A percentile compares a stretch with the other conserved stretches of the same genome.
These are phyloP conservation scores for Aurantiochytrium sp. DNA, from an alignment of 108 stramenopile species.

Conservation along the genomic window DNA sequence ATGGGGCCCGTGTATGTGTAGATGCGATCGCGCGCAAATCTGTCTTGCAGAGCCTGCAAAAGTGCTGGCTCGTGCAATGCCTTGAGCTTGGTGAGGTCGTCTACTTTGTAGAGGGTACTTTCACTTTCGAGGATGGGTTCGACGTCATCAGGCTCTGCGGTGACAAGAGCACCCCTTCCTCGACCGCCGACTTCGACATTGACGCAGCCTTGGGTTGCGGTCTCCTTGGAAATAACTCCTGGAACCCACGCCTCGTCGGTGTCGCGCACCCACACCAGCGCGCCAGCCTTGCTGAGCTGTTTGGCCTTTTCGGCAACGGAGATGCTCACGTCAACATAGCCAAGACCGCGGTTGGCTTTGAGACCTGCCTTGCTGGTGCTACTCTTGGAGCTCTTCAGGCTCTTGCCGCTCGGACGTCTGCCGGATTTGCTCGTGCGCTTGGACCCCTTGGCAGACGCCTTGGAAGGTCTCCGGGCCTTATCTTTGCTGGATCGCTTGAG, in stretches of 20 bases:
- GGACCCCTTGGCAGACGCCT: not conserved
- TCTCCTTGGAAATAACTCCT: not conserved
- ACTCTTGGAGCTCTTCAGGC: not conserved
- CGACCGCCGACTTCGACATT: not conserved
- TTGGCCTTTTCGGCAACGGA: not conserved
- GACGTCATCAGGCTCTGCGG: not conserved
- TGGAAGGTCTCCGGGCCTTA: not conserved
- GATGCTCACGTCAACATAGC: not conserved
- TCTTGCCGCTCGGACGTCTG: too few relatives aligned
- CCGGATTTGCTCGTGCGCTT: too few relatives aligned
- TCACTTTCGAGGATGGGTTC: not conserved
- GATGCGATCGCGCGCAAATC: constrained; percentile 60
- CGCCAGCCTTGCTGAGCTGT: not conserved
- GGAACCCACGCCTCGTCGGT: not conserved
- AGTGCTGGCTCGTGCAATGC: constrained; percentile 96
- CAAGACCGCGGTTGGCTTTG: not conserved
- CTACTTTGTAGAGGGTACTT: constrained; percentile 15
- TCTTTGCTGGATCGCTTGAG: not conserved
- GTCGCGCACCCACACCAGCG: not conserved
- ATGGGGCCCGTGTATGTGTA: constrained; percentile 50
- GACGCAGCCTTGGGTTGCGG: not conserved
- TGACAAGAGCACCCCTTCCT: not conserved
- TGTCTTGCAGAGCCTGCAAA: constrained; percentile 72
- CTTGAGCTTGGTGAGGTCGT: constrained; percentile 86
- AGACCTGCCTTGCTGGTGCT: not conserved